Evolutionary conservation across 2,329 filamentous ascomycete genomes (phyloP), one percentile per base, ranked within the genome.

Genomic region (Fusarium avenaceum): DNA sequence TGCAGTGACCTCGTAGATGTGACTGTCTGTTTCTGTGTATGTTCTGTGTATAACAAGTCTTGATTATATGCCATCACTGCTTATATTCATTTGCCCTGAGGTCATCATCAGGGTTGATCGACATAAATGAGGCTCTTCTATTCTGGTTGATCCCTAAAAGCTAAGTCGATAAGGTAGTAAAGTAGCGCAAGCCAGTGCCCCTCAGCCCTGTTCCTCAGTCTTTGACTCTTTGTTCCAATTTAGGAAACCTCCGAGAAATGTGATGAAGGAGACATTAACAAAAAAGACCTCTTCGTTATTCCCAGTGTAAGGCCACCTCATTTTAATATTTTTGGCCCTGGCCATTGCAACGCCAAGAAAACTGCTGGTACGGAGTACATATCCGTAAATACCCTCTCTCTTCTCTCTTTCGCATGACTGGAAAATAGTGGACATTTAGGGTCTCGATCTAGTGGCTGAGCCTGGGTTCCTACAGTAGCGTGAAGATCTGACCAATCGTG

Each of bases 401-500:
- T 38, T 33, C 19, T 0, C 72, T 71, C 39, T 15, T 94, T 76
- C 84, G 85, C 14, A 80, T 95, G 79, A 57, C 46, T 45, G 39
- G 44, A 44, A 39, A 48, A 39, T 63, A 24, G 42, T 47, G 45
- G 45, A 46, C 9, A 17, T 32, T 19, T 42, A 35, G 52, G 28
- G 52, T 64, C 61, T 49, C 47, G 61, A 45, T 35, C 19, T 58
- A 26, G 43, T 46, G 24, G 51, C 42, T 63, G 24, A 30, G 30
- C 42, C 33, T 63, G 59, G 56, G 48, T 62, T 55, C 64, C 60
- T 65, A 64, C 61, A 64, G 51, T 64, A 64, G 61, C 35, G 35
- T 35, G 15, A 10, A n/a, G 15, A 33, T 10, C 19, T 28, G 20
- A 10, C 65, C 65, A 68, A 69, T 69, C n/a, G 49, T 13, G 35